phyloP scores from a whole-genome alignment of 2,329 filamentous ascomycete genomes.

The Talaromyces marneffei region DNA sequence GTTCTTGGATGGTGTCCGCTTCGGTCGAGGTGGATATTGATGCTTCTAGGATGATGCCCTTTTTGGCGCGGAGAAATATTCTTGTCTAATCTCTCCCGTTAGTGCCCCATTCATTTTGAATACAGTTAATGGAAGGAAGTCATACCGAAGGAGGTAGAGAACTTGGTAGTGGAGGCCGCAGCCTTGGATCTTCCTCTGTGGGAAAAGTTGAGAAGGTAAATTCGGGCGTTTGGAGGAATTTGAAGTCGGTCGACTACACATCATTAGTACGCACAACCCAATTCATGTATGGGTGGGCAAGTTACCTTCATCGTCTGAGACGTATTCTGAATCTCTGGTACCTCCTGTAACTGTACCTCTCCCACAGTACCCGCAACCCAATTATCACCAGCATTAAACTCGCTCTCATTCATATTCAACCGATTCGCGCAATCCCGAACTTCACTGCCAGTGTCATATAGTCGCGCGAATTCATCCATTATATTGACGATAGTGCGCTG shows the following conservation, averaged over 20 bases:
- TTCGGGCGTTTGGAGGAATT: constrained; percentile 77
- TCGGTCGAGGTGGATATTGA: constrained; percentile 36
- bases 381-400: constrained; percentile 29
- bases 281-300: not conserved
- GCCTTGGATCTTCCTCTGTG: constrained; percentile 53
- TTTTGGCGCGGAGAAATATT: constrained; percentile 37
- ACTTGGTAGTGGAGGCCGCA: constrained; percentile 48
- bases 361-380: constrained; percentile 45
- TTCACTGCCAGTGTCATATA: constrained; percentile 53
- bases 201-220: constrained; percentile 66
- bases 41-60: constrained; percentile 37
- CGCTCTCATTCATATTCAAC: constrained; percentile 29
- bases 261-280: not conserved
- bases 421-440: constrained; percentile 29
- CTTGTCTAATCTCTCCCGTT: constrained; percentile 28
- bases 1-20: constrained; percentile 18
- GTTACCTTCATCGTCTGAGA: constrained; percentile 51
- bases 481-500: constrained; percentile 50
- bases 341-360: constrained; percentile 42
- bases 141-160: constrained; percentile 46
- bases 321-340: constrained; percentile 55
- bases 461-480: constrained; percentile 56
- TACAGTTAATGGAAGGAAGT: not conserved
- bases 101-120: not conserved
- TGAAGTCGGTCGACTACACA: constrained; percentile 54